These are phyloP conservation scores for Apiotrichum siamense DNA, from an alignment of 1,284 basidiomycete species.

Conservation along the genomic window DNA sequence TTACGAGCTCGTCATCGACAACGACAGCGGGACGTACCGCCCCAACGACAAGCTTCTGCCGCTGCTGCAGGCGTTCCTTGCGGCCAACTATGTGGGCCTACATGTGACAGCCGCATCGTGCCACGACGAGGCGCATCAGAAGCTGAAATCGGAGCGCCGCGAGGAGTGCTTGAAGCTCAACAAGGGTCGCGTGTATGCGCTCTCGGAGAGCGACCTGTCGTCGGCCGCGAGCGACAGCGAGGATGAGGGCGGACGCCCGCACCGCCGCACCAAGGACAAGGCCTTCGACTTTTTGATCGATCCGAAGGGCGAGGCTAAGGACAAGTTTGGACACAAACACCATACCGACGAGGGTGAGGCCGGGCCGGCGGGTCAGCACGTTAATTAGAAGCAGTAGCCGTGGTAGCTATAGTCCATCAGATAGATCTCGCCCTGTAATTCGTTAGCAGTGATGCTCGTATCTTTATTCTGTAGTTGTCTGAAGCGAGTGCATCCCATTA, in stretches of 20 bases:
- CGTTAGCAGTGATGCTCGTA: too few relatives aligned
- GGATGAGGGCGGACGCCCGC: background rate
- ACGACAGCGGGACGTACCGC: conserved; percentile 54
- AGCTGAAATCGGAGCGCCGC: conserved; percentile 38
- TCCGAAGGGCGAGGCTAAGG: background rate
- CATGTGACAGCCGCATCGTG: conserved; percentile 55
- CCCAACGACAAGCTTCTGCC: conserved; percentile 49
- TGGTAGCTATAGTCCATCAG: too few relatives aligned
- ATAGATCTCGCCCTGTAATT: too few relatives aligned
- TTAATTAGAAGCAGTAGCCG: too few relatives aligned
- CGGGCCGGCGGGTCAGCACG: too few relatives aligned
- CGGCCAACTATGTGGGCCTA: conserved; percentile 65
- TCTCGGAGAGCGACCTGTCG: background rate
- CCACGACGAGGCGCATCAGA: conserved; percentile 53
- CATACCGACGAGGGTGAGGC: background rate
- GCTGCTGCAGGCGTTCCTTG: conserved; percentile 45
- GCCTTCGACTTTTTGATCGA: background rate
- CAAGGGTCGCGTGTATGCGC: background rate
- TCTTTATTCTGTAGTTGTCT: too few relatives aligned
- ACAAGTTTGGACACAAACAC: background rate
- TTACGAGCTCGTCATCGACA: conserved; percentile 55
- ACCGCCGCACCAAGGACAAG: background rate
- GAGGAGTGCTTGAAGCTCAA: background rate
- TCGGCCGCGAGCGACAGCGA: background rate
- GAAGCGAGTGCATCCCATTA: too few relatives aligned